These are phyloP conservation scores for Barbarea vulgaris DNA, from an alignment of 345 rosid genomes.

Conservation along the genomic window DNA sequence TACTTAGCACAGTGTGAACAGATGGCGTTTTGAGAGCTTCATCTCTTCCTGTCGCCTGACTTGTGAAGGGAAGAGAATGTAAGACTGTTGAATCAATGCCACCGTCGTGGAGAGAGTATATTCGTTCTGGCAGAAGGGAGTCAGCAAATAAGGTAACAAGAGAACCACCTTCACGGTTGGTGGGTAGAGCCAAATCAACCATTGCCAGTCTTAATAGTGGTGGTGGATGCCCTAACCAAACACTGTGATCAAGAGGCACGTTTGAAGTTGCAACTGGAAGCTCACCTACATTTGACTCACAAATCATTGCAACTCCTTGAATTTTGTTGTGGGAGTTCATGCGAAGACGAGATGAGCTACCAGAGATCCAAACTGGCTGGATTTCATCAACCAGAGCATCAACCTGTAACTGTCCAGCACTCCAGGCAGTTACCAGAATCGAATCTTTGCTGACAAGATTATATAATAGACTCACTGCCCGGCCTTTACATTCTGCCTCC, in stretches of 20 bases:
- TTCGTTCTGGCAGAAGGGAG: slow-evolving; percentile 83
- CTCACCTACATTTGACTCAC: slow-evolving; percentile 61
- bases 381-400: slow-evolving; percentile 97
- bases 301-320: slow-evolving; percentile 88
- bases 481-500: slow-evolving; percentile 78
- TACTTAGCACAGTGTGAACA: slow-evolving; percentile 82
- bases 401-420: slow-evolving; percentile 91
- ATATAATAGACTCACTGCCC: slow-evolving; percentile 79
- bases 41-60: slow-evolving; percentile 72
- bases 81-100: slow-evolving; percentile 85
- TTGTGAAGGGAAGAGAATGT: slow-evolving; percentile 95
- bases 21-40: slow-evolving; percentile 73
- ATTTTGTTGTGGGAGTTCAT: slow-evolving; percentile 59
- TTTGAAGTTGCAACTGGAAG: slow-evolving; percentile 56
- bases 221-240: slow-evolving; percentile 90
- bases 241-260: slow-evolving; percentile 62
- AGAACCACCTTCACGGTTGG: slow-evolving; percentile 49
- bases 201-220: slow-evolving; percentile 86
- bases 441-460: slow-evolving; percentile 87
- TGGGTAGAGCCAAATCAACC: slow-evolving; percentile 89
- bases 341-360: slow-evolving; percentile 73
- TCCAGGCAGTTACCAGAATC: slow-evolving; percentile 93
- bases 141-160: slow-evolving; percentile 62
- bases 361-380: slow-evolving; percentile 88
- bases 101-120: slow-evolving; percentile 74